Evolutionary conservation across 805 yeast species (phyloP), one percentile per base, ranked within the genome.

Genomic region (Candida schatavii): DNA sequence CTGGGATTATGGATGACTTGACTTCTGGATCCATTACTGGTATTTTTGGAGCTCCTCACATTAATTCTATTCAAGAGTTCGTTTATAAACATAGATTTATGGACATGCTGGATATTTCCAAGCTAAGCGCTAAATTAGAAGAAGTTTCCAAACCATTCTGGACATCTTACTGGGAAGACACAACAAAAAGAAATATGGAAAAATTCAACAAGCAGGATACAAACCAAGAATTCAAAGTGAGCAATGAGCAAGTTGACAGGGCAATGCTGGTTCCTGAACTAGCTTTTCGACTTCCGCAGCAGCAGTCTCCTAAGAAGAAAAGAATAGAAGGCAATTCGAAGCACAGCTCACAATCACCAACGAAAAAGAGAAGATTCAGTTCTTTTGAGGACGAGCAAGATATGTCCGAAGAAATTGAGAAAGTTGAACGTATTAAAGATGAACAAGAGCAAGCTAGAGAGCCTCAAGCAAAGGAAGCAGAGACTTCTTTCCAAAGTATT

Each of bases 21-120:
- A 46, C 56, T 1, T 20, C 29, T 18, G 31, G 50, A 15, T 48
- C 47, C 3, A 57, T 64, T 29, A 44, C 67, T 1, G 63, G 75
- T 0, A 70, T 78, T 0, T 79, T 73, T 60, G 85, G 86, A 1
- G 83, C 79, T 5, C 83, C 85, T 0, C 85, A 81, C 46, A 42
- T 80, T 13, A 61, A 66, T 29, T 56, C 76, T 1, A 56, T 75
- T 9, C 86, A 79, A 49, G 77, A 67, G 32, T 75, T 75, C 43
- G 77, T 64, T 52, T 79, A 72, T 54, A 77, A 75, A 49, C 72
- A 79, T 50, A 51, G 87, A 39, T 71, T 79, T 45, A 47, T 57
- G 50, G 48, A 56, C 41, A 46, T 68, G 41, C 52, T 52, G 5
- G 58, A 68, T 19, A 44, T 44, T 0, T 64, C 49, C 1, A 52